Conservation (phyloP, 1,284 basidiomycete species). For the Sanghuangporus sanghuang region DNA sequence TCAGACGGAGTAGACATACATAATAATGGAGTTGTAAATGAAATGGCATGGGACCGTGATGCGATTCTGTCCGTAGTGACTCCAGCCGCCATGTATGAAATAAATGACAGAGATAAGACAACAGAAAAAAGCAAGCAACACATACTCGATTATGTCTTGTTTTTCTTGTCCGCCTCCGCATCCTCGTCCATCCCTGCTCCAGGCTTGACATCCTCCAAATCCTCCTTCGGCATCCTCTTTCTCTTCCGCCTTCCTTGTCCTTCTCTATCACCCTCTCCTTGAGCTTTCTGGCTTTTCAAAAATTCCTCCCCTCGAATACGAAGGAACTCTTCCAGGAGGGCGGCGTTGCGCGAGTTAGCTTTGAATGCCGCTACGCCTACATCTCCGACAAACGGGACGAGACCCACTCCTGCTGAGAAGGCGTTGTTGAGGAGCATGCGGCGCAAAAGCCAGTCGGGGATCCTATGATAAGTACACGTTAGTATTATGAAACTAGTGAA, state of each 20-base stretch:
- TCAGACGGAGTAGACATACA: no score
- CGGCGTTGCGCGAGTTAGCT: slow-evolving; percentile 85
- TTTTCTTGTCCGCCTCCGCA: slow-evolving; percentile 27
- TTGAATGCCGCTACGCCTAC: slow-evolving; percentile 72
- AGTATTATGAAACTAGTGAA: not conserved
- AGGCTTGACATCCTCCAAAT: slow-evolving; percentile 44
- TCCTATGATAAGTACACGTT: slow-evolving; percentile 26
- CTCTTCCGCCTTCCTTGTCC: slow-evolving; percentile 12
- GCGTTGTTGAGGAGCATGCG: slow-evolving; percentile 81
- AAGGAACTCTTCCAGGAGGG: slow-evolving; percentile 66
- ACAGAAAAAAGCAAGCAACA: not conserved
- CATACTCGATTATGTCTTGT: not conserved
- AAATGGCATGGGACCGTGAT: no score
- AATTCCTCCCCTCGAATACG: slow-evolving; percentile 62
- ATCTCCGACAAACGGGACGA: slow-evolving; percentile 80
- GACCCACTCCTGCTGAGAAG: slow-evolving; percentile 65
- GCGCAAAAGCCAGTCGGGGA: slow-evolving; percentile 63
- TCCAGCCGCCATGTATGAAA: no score
- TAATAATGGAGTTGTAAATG: no score
- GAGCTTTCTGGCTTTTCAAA: slow-evolving; percentile 32
- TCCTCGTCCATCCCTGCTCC: slow-evolving; percentile 40
- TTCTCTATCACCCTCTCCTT: not conserved
- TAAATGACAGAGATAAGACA: not conserved
- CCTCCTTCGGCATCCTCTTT: slow-evolving; percentile 23
- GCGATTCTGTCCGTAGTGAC: no score